A percentile compares a stretch with the other conserved stretches of the same genome.
Conservation (phyloP, 106 monocot genomes). For the Posidonia australis region DNA sequence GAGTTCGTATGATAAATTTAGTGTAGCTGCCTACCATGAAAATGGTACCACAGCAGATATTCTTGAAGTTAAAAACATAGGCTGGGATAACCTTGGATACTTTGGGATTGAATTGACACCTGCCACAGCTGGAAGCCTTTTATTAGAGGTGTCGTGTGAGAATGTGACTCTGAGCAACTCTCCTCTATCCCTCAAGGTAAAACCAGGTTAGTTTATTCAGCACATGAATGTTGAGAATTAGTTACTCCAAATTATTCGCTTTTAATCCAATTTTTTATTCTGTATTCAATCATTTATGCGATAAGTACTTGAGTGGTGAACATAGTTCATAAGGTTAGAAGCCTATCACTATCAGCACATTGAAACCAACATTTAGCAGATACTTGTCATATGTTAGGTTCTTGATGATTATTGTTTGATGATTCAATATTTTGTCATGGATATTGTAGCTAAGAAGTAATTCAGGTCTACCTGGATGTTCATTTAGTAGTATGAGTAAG, state of each 20-base stretch:
- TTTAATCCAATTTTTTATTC: not conserved
- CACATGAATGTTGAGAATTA: not conserved
- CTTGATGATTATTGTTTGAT: no score
- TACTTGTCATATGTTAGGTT: no score
- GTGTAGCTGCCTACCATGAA: constrained; percentile 26
- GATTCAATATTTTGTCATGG: no score
- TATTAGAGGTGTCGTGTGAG: constrained; percentile 41
- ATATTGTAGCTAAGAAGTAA: no score
- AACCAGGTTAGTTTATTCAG: constrained; percentile 45
- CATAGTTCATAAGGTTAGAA: no score
- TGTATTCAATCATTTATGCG: not conserved
- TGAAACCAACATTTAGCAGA: no score
- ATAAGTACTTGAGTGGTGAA: no score
- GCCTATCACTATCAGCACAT: no score
- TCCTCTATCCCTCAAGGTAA: constrained; percentile 49
- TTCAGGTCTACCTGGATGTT: no score
- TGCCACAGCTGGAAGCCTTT: constrained; percentile 36
- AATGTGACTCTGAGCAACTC: constrained; percentile 44
- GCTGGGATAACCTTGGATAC: constrained; percentile 50
- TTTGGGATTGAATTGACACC: constrained; percentile 53
- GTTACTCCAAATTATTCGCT: not conserved
- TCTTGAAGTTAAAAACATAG: constrained; percentile 21
- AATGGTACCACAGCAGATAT: constrained; percentile 39
- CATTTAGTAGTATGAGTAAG: no score
- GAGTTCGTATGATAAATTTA: constrained; percentile 26